Conservation (phyloP, 306 rosid genomes). For the Sphenostylis stenocarpa region DNA sequence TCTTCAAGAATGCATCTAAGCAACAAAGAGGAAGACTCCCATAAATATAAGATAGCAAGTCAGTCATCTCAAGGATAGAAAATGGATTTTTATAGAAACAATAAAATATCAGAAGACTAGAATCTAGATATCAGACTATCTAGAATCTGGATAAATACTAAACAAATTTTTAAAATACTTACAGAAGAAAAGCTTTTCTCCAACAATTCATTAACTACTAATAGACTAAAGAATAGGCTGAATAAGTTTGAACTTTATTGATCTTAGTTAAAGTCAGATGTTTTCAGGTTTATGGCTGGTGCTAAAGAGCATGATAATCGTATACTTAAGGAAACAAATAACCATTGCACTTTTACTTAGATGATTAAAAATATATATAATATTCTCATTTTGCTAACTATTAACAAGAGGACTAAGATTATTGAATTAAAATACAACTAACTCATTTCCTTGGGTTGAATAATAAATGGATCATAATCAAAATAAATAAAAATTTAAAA, state of each 20-base stretch:
- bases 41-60: neutral
- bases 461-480: neutral
- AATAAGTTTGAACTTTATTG: conserved; percentile 1
- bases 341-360: neutral
- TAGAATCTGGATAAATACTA: neutral
- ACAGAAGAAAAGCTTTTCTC: neutral
- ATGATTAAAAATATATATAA: neutral
- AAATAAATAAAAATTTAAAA: neutral
- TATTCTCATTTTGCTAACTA: neutral
- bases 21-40: neutral
- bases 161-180: neutral
- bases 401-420: neutral
- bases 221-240: neutral
- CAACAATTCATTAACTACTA: neutral
- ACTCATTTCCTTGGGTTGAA: neutral
- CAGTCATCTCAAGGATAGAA: conserved; percentile 2
- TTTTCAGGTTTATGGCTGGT: too few relatives aligned
- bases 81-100: neutral
- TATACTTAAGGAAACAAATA: neutral
- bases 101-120: neutral
- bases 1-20: conserved; percentile 14
- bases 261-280: conserved; percentile 10
- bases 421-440: neutral
- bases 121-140: conserved; percentile 5
- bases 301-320: conserved; percentile 21